phyloP scores from a whole-genome alignment of 768 basidiomycete species.

The Boletus tylopilopsis region DNA sequence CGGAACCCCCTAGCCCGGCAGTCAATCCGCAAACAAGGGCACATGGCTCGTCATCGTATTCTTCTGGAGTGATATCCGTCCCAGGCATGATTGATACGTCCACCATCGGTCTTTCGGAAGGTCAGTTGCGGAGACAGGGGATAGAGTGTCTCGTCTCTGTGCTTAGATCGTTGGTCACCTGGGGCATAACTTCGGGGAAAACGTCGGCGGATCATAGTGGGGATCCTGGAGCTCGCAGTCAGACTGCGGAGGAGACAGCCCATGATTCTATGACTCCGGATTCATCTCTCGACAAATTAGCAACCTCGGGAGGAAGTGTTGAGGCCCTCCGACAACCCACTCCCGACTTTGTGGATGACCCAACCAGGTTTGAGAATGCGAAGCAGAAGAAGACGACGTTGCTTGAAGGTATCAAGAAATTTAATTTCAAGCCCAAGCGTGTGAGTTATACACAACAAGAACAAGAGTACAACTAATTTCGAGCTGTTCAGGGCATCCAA shows the following conservation, averaged over 20 bases:
- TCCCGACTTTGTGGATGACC: constrained; percentile 85
- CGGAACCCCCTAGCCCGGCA: constrained; percentile 61
- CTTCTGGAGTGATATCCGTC: constrained; percentile 62
- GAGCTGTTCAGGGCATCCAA: constrained; percentile 65
- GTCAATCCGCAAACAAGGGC: constrained; percentile 42
- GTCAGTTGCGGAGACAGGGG: constrained; percentile 83
- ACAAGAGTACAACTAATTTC: not conserved
- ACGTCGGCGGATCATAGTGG: constrained; percentile 31
- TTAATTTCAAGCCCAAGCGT: constrained; percentile 98
- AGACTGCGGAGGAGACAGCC: constrained; percentile 49
- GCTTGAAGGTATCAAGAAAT: constrained; percentile 93
- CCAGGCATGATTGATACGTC: constrained; percentile 68
- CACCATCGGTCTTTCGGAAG: constrained; percentile 69
- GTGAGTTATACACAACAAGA: constrained; percentile 42
- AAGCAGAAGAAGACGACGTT: constrained; percentile 96
- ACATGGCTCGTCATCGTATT: constrained; percentile 43
- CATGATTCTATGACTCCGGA: constrained; percentile 55
- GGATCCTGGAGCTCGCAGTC: constrained; percentile 44
- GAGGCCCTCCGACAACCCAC: constrained; percentile 66
- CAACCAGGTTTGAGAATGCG: constrained; percentile 87
- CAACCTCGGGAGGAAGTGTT: constrained; percentile 42
- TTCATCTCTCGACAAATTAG: constrained; percentile 50
- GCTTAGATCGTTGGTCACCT: constrained; percentile 83
- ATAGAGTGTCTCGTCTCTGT: constrained; percentile 92
- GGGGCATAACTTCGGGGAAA: constrained; percentile 63